phyloP scores from a whole-genome alignment of 2,329 filamentous ascomycete species.

The Trichoderma sp. region DNA sequence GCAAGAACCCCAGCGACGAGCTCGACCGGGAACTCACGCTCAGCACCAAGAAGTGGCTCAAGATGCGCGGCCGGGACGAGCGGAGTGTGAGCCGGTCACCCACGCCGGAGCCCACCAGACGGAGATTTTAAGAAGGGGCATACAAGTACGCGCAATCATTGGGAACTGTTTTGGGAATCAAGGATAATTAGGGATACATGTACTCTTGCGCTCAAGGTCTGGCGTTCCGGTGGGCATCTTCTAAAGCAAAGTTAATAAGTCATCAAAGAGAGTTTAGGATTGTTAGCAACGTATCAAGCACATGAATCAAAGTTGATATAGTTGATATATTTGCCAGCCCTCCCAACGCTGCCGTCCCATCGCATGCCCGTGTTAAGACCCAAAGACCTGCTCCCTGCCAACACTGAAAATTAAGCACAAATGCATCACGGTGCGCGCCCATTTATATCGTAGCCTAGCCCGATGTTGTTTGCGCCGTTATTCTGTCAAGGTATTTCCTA shows the following conservation, averaged over 20 bases:
- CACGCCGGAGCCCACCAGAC: slow-evolving; percentile 77
- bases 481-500: slow-evolving; percentile 13
- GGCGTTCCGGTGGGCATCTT: slow-evolving; percentile 7
- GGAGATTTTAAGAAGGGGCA: slow-evolving; percentile 57
- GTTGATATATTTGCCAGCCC: slow-evolving; percentile 17
- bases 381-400: slow-evolving; percentile 12
- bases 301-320: slow-evolving; percentile 13
- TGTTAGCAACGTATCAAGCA: not conserved
- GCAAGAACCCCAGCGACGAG: slow-evolving; percentile 89
- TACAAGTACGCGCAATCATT: not conserved
- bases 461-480: slow-evolving; percentile 18
- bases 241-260: slow-evolving; percentile 8
- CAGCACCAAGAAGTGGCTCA: slow-evolving; percentile 94
- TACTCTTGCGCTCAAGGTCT: slow-evolving; percentile 3
- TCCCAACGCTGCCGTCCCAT: slow-evolving; percentile 4
- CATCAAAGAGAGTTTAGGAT: not conserved
- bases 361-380: slow-evolving; percentile 18
- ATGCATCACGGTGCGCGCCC: slow-evolving; percentile 15
- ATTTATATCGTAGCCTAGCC: slow-evolving; percentile 18
- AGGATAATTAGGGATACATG: slow-evolving; percentile 2
- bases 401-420: slow-evolving; percentile 15
- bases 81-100: slow-evolving; percentile 79
- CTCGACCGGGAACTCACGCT: slow-evolving; percentile 84
- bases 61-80: slow-evolving; percentile 76
- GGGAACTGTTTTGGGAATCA: not conserved